phyloP scores from a whole-genome alignment of 2,329 filamentous ascomycete genomes.

The Fusarium nodosum region DNA sequence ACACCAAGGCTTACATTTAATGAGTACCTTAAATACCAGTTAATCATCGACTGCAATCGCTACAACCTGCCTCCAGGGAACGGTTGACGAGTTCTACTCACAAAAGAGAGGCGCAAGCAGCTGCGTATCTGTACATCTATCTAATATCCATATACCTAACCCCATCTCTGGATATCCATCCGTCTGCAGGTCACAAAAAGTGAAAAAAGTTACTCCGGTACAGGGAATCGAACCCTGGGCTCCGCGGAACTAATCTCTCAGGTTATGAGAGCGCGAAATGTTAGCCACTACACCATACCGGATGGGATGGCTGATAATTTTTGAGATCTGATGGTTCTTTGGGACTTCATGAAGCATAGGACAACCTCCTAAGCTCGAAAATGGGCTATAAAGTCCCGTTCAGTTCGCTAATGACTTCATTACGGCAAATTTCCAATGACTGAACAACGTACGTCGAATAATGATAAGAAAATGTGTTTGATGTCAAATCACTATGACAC shows the following conservation, averaged over 20 bases:
- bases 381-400: too few species aligned
- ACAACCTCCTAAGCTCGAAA: too few species aligned
- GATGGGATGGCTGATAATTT: constrained; percentile 10
- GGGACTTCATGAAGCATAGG: not conserved
- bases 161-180: too few species aligned
- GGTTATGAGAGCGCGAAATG: constrained; percentile 53
- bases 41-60: too few species aligned
- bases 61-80: too few species aligned
- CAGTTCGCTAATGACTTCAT: not conserved
- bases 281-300: constrained; percentile 55
- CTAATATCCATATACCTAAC: too few species aligned
- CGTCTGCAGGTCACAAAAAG: too few species aligned
- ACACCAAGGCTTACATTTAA: not conserved
- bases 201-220: constrained; percentile 40
- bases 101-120: too few species aligned
- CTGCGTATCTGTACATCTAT: too few species aligned
- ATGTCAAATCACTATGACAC: constrained; percentile 41
- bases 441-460: constrained; percentile 34
- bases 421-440: not conserved
- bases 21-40: too few species aligned
- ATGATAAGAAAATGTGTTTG: constrained; percentile 29
- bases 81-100: too few species aligned
- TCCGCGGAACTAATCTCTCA: constrained; percentile 47
- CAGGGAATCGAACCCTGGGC: constrained; percentile 51
- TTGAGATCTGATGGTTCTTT: accelerated